phyloP scores from a whole-genome alignment of 768 basidiomycete genomes.

The Suillus cothurnatus region DNA sequence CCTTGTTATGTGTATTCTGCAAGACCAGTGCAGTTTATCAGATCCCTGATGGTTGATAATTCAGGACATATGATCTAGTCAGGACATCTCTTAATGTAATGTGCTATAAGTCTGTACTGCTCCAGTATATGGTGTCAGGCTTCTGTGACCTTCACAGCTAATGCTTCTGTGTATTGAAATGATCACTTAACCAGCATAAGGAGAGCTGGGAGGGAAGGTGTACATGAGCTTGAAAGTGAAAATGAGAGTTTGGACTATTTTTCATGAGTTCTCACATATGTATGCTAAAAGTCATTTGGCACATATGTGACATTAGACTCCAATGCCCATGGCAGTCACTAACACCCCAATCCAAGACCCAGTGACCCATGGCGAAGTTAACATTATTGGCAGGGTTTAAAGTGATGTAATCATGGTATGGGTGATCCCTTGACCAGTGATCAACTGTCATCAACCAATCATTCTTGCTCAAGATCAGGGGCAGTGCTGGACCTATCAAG shows the following conservation, averaged over 20 bases:
- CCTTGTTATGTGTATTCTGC: neutral
- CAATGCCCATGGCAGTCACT: neutral
- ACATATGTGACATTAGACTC: neutral
- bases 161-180: neutral
- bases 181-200: neutral
- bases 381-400: neutral
- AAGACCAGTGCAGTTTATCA: neutral
- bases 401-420: neutral
- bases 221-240: neutral
- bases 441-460: neutral
- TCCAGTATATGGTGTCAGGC: neutral
- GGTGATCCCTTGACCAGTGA: neutral
- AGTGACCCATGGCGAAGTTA: neutral
- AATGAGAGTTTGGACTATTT: neutral
- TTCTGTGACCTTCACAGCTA: neutral
- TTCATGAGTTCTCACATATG: neutral
- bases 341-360: neutral
- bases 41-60: neutral
- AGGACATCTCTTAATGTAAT: neutral
- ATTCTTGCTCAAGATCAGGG: neutral
- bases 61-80: neutral
- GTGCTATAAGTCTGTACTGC: neutral
- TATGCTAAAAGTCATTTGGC: neutral
- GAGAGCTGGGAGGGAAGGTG: neutral
- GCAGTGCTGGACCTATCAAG: neutral